These are phyloP conservation scores for Phytomonas francai DNA, from an alignment of 208 protist species.

Conservation along the genomic window DNA sequence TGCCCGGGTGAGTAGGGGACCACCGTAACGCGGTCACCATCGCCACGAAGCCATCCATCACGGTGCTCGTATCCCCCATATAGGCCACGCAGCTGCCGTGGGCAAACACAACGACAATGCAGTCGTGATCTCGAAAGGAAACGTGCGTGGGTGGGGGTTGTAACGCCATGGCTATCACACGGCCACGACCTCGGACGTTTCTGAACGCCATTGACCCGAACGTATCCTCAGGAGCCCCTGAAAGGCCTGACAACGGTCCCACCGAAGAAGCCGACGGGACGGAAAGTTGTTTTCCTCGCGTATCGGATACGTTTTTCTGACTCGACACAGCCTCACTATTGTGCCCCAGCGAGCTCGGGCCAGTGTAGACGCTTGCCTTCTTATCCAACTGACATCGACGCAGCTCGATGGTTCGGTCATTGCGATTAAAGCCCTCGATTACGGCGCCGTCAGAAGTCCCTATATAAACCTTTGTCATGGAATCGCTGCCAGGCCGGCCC, in stretches of 20 bases:
- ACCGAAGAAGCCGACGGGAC: neutral
- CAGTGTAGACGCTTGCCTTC: neutral
- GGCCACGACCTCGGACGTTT: slow-evolving; percentile 18
- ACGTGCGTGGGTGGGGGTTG: slow-evolving; percentile 29
- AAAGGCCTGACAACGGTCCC: neutral
- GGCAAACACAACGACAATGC: slow-evolving; percentile 35
- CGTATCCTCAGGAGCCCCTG: neutral
- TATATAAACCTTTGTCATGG: slow-evolving; percentile 58
- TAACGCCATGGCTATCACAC: slow-evolving; percentile 32
- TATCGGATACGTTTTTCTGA: neutral
- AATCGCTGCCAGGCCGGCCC: slow-evolving; percentile 31
- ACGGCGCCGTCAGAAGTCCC: slow-evolving; percentile 49
- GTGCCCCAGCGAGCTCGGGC: neutral
- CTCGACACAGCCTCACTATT: neutral
- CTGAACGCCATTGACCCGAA: neutral
- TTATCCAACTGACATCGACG: neutral
- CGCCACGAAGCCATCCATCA: slow-evolving; percentile 43
- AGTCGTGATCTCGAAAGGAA: slow-evolving; percentile 22
- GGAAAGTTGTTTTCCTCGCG: neutral
- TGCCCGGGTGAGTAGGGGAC: slow-evolving; percentile 46
- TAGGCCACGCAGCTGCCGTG: slow-evolving; percentile 55
- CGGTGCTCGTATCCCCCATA: slow-evolving; percentile 23
- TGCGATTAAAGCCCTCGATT: slow-evolving; percentile 37
- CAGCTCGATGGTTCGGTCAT: slow-evolving; percentile 44
- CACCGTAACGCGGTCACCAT: slow-evolving; percentile 49